phyloP scores from a whole-genome alignment of 2,329 filamentous ascomycete species.

The Coleophoma eucalyptorum region DNA sequence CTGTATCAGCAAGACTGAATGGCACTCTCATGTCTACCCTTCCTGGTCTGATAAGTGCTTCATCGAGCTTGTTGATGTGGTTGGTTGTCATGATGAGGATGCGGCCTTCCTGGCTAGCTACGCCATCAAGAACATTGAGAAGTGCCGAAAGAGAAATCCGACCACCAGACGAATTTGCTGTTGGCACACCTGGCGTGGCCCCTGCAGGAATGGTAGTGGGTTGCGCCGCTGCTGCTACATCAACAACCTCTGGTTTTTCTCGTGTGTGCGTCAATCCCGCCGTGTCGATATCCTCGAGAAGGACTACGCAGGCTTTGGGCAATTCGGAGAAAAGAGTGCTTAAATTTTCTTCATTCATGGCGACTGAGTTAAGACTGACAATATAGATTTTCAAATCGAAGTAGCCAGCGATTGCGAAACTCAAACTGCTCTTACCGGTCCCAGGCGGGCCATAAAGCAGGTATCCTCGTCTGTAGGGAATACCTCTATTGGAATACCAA shows the following conservation, averaged over 20 bases:
- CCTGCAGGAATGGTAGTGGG: conserved; percentile 3
- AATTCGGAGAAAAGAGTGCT: conserved; percentile 61
- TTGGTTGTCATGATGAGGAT: conserved; percentile 73
- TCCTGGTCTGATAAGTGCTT: conserved; percentile 58
- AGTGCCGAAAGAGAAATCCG: conserved; percentile 57
- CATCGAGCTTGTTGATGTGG: conserved; percentile 56
- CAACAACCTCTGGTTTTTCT: conserved; percentile 11
- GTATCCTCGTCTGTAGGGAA: conserved; percentile 82
- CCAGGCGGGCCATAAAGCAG: conserved; percentile 78
- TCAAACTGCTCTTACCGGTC: conserved; percentile 73
- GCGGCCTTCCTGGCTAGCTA: conserved; percentile 62
- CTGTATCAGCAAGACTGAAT: conserved; percentile 36
- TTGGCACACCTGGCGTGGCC: conserved; percentile 5
- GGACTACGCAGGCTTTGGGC: conserved; percentile 66
- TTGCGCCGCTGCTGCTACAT: conserved; percentile 16
- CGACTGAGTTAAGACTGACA: conserved; percentile 59
- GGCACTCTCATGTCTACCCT: conserved; percentile 56
- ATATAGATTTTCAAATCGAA: conserved; percentile 72
- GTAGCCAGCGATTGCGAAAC: conserved; percentile 65
- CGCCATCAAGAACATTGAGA: conserved; percentile 66
- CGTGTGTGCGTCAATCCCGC: conserved; percentile 59
- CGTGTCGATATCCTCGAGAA: conserved; percentile 74
- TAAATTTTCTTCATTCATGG: conserved; percentile 63
- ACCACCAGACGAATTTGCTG: conserved; percentile 4
- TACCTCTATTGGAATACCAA: conserved; percentile 84